Base-by-base conservation (phyloP, 805 yeast species). In the Candida chilensis region DNA sequence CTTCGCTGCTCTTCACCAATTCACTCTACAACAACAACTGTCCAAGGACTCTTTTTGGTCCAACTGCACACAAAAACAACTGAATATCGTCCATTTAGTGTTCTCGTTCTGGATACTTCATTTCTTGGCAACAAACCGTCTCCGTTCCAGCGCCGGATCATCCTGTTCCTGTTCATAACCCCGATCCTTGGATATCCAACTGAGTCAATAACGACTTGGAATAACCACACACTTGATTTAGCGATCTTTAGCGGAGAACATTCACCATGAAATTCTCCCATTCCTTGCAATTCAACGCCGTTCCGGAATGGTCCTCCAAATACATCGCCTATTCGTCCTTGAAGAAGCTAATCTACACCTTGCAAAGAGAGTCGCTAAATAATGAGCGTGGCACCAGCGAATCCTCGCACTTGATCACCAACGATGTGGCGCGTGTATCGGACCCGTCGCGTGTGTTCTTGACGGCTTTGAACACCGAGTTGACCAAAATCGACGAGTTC, bases 261-360 rank as follows among this genome's bases (percentile, higher is more conserved):
- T n/a, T n/a, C n/a, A n/a, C n/a, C n/a, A 90, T 90, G 98, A 90
- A 90, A 70, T 90, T 90, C 60, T 81, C 95, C 16, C 95, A 88
- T 50, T 84, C 96, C 5, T 61, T 90, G 39, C 96, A 90, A 67
- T 88, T 90, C 58, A 90, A 90, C 54, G 95, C 97, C 16, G 97
- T 92, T 4, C 96, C 98, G 2, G 97, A 92, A 53, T 90, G 98
- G 98, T 74, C 95, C 9, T 78, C 94, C 17, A 76, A 83, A 50
- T 90, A 90, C 54, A 78, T 90, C 33, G 88, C 94, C 32, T 90
- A 90, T 54, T 82, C 95, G 1, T 78, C 83, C 22, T 63, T 92
- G 35, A 90, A 92, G 53, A 85, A 84, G 57, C 67, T 83, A 25
- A 82, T 88, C 17, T 90, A 88, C 52, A 64, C 77, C 12, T 64